Evolutionary conservation across 1,284 basidiomycete genomes (phyloP), one percentile per base, ranked within the genome.

Genomic region (Ceratobasidium sp.): DNA sequence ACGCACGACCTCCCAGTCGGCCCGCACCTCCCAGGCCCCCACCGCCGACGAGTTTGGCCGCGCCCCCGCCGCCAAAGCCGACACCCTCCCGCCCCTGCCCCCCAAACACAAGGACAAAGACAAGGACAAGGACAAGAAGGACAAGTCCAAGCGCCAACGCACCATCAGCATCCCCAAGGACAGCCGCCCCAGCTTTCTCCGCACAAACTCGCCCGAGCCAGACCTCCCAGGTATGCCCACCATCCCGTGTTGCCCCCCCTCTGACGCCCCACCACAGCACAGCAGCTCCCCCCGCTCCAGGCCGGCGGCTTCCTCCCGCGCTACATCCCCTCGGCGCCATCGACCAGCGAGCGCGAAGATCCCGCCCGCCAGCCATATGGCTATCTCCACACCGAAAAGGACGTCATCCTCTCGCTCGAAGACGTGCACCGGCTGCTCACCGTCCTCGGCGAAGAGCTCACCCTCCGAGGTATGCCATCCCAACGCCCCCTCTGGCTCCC

Each of bases 361-460:
- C 64, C 64, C 26, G 45, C 57, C 10, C 72, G 58, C 23, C 57
- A 55, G 3, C 72, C 72, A 10, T 92, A 93, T 77, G 90, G 92
- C 50, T 91, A 91, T 75, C 84, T 93, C 52, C 87, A 86, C 18
- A 88, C 88, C 78, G 86, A 88, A 72, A 85, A 88, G 34, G 89
- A 93, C 78, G 87, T 92, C 74, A 84, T 92, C 2, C 86, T 96
- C 0, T 88, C 91, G 14, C 81, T 93, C 16, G 89, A 92, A 72
- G 89, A 95, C 77, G 87, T 90, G 16, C 85, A 87, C 6, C 83
- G 86, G 39, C 85, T 96, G 45, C 88, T 94, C 21, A 84, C 87
- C 58, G 87, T 89, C 70, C 83, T 94, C 45, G 86, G 88, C 45
- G 84, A 87, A 73, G 92, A 94, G 82, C 85, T 96, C 60, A 85